phyloP scores from a whole-genome alignment of 75 land plant species.

The Isoetes taiwanensis region DNA sequence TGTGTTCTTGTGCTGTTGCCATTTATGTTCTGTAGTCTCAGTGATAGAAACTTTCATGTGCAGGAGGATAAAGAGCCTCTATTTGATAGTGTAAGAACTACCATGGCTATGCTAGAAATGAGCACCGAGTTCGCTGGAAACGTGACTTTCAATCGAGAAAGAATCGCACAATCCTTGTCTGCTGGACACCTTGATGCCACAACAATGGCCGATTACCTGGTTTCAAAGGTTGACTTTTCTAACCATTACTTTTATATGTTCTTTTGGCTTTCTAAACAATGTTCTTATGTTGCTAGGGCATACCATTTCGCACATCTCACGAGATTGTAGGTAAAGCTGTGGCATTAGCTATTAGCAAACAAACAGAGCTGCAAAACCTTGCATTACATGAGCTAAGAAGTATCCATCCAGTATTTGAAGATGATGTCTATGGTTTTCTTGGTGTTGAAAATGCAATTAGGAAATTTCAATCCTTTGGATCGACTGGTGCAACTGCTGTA shows the following conservation, averaged over 20 bases:
- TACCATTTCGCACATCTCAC: conserved; percentile 92
- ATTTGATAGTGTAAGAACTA: conserved; percentile 88
- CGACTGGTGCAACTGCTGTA: conserved; percentile 70
- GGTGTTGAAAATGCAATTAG: conserved; percentile 72
- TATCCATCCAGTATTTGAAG: conserved; percentile 51
- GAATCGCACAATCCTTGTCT: conserved; percentile 60
- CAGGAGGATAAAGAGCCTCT: conserved; percentile 98
- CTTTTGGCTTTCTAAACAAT: no score
- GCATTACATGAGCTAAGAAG: conserved; percentile 44
- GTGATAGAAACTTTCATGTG: no score
- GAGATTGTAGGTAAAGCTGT: conserved; percentile 90
- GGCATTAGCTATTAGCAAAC: conserved; percentile 53
- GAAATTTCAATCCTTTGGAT: conserved; percentile 80
- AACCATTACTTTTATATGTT: no score
- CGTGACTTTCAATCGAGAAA: conserved; percentile 57
- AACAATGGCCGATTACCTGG: conserved; percentile 95
- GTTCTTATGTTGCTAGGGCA: conserved; percentile 51
- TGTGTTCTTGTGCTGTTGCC: conserved; percentile 8
- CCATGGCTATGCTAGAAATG: conserved; percentile 71
- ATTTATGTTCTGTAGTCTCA: no score
- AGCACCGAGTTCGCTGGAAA: conserved; percentile 90
- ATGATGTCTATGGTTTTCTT: conserved; percentile 74
- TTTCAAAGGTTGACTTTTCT: conserved; percentile 51
- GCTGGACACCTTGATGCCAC: conserved; percentile 99
- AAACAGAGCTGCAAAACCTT: conserved; percentile 48